Evolutionary conservation across 768 basidiomycete species (phyloP).

Genomic region (Tylopilus subfusipes): DNA sequence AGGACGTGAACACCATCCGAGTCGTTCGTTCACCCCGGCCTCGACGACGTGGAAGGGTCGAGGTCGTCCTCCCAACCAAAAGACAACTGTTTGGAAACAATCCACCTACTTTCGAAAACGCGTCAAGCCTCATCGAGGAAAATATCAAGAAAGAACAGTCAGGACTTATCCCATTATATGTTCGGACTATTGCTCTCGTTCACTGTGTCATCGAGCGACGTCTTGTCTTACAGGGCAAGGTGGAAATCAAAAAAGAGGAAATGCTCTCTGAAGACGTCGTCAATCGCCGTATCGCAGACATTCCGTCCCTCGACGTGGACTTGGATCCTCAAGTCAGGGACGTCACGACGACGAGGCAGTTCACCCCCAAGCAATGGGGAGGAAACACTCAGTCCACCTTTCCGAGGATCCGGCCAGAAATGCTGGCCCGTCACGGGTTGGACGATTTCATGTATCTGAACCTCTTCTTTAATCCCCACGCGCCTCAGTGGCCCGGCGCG

Average conservation of each 20-base stretch:
- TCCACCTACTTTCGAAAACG: conserved; percentile 7
- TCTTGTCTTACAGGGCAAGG: neutral
- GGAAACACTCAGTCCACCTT: conserved; percentile 16
- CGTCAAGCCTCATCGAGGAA: conserved; percentile 6
- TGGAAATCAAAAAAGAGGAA: conserved; percentile 18
- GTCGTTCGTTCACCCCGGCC: neutral
- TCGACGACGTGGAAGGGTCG: neutral
- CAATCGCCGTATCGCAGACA: conserved; percentile 3
- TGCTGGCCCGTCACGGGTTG: conserved; percentile 15
- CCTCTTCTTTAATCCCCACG: conserved; percentile 18
- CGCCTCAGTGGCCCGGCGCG: conserved; percentile 13
- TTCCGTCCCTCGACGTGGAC: conserved; percentile 4
- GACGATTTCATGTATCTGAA: conserved; percentile 20
- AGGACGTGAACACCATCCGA: neutral
- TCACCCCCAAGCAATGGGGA: conserved; percentile 19
- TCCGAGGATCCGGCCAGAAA: conserved; percentile 8
- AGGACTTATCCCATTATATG: neutral
- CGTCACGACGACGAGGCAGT: conserved; percentile 13
- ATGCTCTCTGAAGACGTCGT: conserved; percentile 22
- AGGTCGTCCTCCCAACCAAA: conserved; percentile 14
- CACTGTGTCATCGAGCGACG: neutral
- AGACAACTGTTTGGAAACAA: conserved; percentile 6
- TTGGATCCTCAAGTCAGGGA: conserved; percentile 15
- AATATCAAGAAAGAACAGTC: conserved; percentile 6
- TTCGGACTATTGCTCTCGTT: neutral